Percentiles rank a stretch among this genome's conserved stretches.
Conservation (phyloP, 306 rosid genomes). For the Prosopis cineraria region DNA sequence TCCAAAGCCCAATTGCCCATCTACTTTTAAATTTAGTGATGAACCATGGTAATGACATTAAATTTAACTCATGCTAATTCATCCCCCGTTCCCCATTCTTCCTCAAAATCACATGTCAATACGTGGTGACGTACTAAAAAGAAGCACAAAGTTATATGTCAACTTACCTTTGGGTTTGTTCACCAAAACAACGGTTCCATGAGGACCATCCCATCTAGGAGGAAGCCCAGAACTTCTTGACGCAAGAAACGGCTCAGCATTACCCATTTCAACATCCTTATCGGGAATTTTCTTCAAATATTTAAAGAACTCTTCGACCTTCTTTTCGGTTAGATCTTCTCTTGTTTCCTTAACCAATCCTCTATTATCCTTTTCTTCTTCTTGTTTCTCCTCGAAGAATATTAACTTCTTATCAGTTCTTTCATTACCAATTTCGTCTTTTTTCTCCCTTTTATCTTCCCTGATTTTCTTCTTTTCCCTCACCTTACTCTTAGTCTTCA, state of each 20-base stretch:
- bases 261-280: conserved; percentile 44
- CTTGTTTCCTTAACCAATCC: conserved; percentile 35
- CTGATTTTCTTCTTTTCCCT: conserved; percentile 40
- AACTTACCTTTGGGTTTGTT: conserved; percentile 91
- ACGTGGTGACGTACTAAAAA: background rate
- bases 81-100: background rate
- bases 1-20: background rate
- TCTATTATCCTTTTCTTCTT: conserved; percentile 22
- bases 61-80: background rate
- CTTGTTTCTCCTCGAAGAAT: conserved; percentile 64
- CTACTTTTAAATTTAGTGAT: background rate
- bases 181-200: conserved; percentile 81
- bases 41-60: background rate
- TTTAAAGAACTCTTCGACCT: conserved; percentile 88
- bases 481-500: conserved; percentile 17
- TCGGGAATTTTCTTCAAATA: conserved; percentile 70
- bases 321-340: conserved; percentile 57
- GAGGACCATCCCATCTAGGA: conserved; percentile 72
- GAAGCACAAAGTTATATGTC: background rate
- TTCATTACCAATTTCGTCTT: conserved; percentile 29
- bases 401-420: conserved; percentile 48
- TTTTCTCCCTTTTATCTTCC: conserved; percentile 31
- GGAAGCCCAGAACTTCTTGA: conserved; percentile 81
- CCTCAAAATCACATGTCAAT: background rate
- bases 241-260: conserved; percentile 64